Evolutionary conservation across 495 filamentous ascomycete genomes (phyloP).

Genomic region (Aeminium ludgeri): DNA sequence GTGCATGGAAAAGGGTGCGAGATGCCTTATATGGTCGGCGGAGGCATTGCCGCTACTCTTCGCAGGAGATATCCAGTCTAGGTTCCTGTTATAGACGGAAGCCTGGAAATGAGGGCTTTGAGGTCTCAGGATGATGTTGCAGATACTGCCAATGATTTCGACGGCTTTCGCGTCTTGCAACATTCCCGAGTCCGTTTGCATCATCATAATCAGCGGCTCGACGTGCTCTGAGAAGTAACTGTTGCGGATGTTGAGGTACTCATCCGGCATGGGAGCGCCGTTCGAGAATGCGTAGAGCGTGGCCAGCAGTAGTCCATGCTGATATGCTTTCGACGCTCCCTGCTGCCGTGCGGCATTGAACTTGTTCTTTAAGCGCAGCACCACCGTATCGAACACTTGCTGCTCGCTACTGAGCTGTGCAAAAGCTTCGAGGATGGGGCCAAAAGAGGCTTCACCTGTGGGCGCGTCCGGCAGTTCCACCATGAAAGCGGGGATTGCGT

Average conservation of each 20-base stretch:
- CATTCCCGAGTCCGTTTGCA: slow-evolving; percentile 6
- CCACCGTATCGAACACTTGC: slow-evolving; percentile 50
- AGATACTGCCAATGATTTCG: slow-evolving; percentile 46
- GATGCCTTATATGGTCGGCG: too few species aligned
- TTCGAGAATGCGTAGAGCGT: slow-evolving; percentile 47
- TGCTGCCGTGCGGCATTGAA: slow-evolving; percentile 42
- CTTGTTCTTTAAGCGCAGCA: slow-evolving; percentile 50
- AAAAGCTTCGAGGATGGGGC: slow-evolving; percentile 46
- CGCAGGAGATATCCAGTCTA: slow-evolving; percentile 5
- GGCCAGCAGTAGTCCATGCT: slow-evolving; percentile 44
- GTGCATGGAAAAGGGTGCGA: slow-evolving; percentile 11
- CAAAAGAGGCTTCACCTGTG: slow-evolving; percentile 27
- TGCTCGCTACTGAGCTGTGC: slow-evolving; percentile 50
- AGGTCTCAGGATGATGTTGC: slow-evolving; percentile 41
- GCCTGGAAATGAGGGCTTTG: slow-evolving; percentile 37
- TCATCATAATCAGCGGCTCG: slow-evolving; percentile 21
- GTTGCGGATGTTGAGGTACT: slow-evolving; percentile 32
- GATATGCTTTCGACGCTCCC: slow-evolving; percentile 34
- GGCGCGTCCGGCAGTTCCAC: slow-evolving; percentile 43
- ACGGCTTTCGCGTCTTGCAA: slow-evolving; percentile 36
- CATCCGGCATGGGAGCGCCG: slow-evolving; percentile 28
- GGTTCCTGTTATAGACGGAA: slow-evolving; percentile 5
- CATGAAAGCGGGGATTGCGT: slow-evolving; percentile 58
- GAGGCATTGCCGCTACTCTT: background rate
- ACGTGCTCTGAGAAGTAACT: slow-evolving; percentile 47